A percentile compares a stretch with the other conserved stretches of the same genome.
phyloP scores from a whole-genome alignment of 2,329 filamentous ascomycete species.

The Parasarocladium wereldwijsianum region DNA sequence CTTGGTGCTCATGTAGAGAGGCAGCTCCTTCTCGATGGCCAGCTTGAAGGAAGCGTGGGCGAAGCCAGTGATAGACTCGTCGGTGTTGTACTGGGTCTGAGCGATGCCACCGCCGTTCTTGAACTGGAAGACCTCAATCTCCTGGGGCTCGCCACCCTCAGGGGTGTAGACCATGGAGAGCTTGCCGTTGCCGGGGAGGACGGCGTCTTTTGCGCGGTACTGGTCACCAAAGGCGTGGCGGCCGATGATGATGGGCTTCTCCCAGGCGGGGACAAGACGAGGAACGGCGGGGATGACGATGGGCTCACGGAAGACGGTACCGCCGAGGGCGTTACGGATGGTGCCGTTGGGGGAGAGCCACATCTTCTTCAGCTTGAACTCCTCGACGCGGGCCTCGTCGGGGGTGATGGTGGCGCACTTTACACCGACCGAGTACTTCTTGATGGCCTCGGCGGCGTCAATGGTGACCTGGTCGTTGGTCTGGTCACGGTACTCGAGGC shows the following conservation, averaged over 20 bases:
- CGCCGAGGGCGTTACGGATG: constrained; percentile 61
- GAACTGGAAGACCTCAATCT: constrained; percentile 85
- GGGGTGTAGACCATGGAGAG: constrained; percentile 93
- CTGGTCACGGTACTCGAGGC: constrained; percentile 86
- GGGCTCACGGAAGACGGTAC: constrained; percentile 97
- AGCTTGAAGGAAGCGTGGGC: constrained; percentile 96
- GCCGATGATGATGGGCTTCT: constrained; percentile 97
- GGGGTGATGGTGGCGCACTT: constrained; percentile 99
- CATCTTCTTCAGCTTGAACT: constrained; percentile 99
- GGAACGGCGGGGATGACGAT: constrained; percentile 93
- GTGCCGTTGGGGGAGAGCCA: constrained; percentile 97
- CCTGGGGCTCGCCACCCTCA: constrained; percentile 63
- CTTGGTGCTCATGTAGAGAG: constrained; percentile 99
- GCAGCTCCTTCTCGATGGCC: constrained; percentile 70
- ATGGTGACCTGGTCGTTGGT: constrained; percentile 93
- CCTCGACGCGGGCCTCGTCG: constrained; percentile 89
- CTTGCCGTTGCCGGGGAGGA: constrained; percentile 70
- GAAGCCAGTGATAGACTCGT: constrained; percentile 88
- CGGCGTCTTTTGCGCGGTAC: constrained; percentile 89
- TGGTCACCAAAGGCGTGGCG: constrained; percentile 98
- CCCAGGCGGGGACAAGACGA: constrained; percentile 90
- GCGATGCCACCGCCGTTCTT: constrained; percentile 73
- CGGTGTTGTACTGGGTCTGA: constrained; percentile 96
- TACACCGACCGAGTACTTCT: constrained; percentile 97
- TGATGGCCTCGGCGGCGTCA: constrained; percentile 92